Conservation (phyloP, 768 basidiomycete species). For the Udeniomyces megalosporus region DNA sequence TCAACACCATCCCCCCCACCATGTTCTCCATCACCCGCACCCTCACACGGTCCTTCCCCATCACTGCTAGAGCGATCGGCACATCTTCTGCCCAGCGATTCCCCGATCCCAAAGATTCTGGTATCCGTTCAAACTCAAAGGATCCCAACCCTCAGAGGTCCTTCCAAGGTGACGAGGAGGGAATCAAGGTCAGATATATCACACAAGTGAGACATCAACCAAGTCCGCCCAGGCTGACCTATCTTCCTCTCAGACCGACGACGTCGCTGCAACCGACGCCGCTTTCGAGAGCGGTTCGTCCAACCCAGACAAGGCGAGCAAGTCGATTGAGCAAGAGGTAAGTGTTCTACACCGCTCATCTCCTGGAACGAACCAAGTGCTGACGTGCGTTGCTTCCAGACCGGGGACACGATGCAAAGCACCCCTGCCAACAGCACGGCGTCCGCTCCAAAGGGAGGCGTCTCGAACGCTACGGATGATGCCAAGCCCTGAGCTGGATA, state of each 20-base stretch:
- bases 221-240: background rate
- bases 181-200: background rate
- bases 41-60: background rate
- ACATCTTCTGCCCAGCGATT: background rate
- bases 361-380: background rate
- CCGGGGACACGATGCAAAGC: background rate
- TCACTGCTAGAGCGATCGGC: background rate
- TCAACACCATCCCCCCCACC: background rate
- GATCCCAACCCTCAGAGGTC: background rate
- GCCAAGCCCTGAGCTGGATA: background rate
- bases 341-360: background rate
- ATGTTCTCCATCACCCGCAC: background rate
- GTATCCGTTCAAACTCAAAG: background rate
- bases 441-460: background rate
- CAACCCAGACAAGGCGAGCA: background rate
- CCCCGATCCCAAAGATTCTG: background rate
- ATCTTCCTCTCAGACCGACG: background rate
- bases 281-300: constrained; percentile 1
- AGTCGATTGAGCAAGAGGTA: constrained; percentile 1
- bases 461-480: background rate
- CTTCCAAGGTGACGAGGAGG: background rate
- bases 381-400: background rate
- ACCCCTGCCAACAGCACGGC: background rate
- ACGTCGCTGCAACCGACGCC: background rate
- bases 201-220: background rate